Percentiles rank a stretch among this genome's conserved stretches.
Conservation (phyloP, 805 yeast genomes). For the Sugiyamaella valdiviana region DNA sequence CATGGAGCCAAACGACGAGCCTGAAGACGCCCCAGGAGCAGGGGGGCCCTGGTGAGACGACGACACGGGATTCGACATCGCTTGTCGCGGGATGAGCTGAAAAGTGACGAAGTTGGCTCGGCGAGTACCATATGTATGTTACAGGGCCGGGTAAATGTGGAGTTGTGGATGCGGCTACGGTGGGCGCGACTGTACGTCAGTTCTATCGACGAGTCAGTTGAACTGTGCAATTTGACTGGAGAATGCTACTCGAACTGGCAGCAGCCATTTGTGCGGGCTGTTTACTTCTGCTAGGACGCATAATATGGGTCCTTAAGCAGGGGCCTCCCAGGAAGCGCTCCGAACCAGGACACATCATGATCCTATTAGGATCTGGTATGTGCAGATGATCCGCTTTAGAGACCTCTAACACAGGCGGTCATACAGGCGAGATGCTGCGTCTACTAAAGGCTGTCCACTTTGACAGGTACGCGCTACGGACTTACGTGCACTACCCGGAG, state of each 20-base stretch:
- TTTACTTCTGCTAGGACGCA: background rate
- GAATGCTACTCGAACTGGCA: no score
- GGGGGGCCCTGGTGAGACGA: background rate
- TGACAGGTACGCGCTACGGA: constrained; percentile 20
- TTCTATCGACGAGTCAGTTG: no score
- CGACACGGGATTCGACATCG: background rate
- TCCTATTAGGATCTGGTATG: constrained; percentile 10
- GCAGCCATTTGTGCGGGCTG: no score
- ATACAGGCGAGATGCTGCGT: constrained; percentile 91
- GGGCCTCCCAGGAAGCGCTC: background rate
- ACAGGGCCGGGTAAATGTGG: background rate
- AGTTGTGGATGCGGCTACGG: no score
- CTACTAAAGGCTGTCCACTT: constrained; percentile 41
- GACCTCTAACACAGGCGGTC: constrained; percentile 68
- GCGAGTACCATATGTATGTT: no score
- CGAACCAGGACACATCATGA: constrained; percentile 1
- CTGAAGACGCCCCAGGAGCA: background rate
- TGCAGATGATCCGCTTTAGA: background rate
- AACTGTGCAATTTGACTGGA: no score
- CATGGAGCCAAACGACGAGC: background rate
- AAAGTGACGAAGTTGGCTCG: background rate
- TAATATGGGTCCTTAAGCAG: background rate
- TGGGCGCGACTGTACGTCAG: no score
- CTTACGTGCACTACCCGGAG: constrained; percentile 42
- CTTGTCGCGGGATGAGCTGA: background rate